phyloP scores from a whole-genome alignment of 257 asterid genomes.

The Forsythia viridissima region DNA sequence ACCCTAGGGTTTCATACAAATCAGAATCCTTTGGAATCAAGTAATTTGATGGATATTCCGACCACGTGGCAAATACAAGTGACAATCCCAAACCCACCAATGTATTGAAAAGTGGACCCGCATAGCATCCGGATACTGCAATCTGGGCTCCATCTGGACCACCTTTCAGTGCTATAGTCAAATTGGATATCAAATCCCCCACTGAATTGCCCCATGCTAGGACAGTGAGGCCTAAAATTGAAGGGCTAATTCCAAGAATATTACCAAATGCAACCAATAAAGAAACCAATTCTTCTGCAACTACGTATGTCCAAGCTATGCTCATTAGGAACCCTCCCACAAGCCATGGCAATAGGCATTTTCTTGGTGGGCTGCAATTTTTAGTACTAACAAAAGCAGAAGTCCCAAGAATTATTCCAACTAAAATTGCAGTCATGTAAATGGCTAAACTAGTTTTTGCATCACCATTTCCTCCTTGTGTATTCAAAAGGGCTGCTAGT shows the following conservation, averaged over 20 bases:
- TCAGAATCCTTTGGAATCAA: slow-evolving; percentile 44
- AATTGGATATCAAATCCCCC: slow-evolving; percentile 72
- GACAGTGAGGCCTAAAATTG: slow-evolving; percentile 73
- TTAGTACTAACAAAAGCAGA: slow-evolving; percentile 39
- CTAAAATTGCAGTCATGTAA: slow-evolving; percentile 17
- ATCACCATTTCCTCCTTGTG: slow-evolving; percentile 18
- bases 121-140: slow-evolving; percentile 82
- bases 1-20: slow-evolving; percentile 68
- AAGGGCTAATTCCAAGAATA: slow-evolving; percentile 65
- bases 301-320: slow-evolving; percentile 67
- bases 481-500: slow-evolving; percentile 37
- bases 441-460: slow-evolving; percentile 19
- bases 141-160: slow-evolving; percentile 74
- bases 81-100: slow-evolving; percentile 79
- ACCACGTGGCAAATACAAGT: slow-evolving; percentile 57
- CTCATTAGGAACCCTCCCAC: slow-evolving; percentile 73
- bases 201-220: slow-evolving; percentile 92
- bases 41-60: slow-evolving; percentile 51
- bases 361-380: slow-evolving; percentile 55
- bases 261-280: slow-evolving; percentile 56
- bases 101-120: slow-evolving; percentile 78
- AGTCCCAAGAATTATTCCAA: slow-evolving; percentile 51
- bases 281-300: slow-evolving; percentile 67
- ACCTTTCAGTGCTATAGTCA: slow-evolving; percentile 64
- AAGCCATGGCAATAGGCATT: slow-evolving; percentile 58